Conservation (phyloP, 306 rosid genomes). For the Rubus parviflorus region DNA sequence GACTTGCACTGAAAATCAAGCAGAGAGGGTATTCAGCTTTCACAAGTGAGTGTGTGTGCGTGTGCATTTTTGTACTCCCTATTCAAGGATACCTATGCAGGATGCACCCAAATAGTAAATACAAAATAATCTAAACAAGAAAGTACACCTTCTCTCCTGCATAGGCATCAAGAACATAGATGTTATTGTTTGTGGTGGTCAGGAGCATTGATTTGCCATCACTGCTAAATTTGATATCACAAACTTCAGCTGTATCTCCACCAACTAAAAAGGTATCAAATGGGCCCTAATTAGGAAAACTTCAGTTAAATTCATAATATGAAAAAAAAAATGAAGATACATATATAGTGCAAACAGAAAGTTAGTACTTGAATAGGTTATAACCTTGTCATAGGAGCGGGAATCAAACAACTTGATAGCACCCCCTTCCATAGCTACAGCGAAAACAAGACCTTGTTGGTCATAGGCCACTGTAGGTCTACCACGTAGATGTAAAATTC, state of each 20-base stretch:
- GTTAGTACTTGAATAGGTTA: conserved; percentile 20
- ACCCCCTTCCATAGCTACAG: conserved; percentile 99
- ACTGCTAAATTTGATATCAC: conserved; percentile 93
- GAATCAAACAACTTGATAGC: conserved; percentile 95
- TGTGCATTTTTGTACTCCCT: neutral
- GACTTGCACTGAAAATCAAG: neutral
- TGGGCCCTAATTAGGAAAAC: conserved; percentile 69
- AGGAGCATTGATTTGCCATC: conserved; percentile 97
- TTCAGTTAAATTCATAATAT: conserved; percentile 22
- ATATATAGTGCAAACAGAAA: conserved; percentile 18
- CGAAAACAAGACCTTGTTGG: conserved; percentile 97
- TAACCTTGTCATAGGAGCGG: conserved; percentile 95
- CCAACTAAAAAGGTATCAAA: conserved; percentile 97
- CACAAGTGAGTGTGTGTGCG: neutral
- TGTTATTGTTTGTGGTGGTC: conserved; percentile 80
- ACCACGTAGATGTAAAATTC: conserved; percentile 87
- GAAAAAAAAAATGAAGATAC: neutral
- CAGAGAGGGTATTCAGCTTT: neutral
- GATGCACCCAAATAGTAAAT: neutral
- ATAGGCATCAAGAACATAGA: conserved; percentile 94
- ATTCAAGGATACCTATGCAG: neutral
- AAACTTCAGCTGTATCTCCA: conserved; percentile 95
- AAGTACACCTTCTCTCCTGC: conserved; percentile 83
- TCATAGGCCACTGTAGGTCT: conserved; percentile 97
- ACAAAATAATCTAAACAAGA: conserved; percentile 16